Percentiles rank a stretch among this genome's conserved stretches.
Evolutionary conservation across 75 land plant species (phyloP).

Genomic region (Pinus tabuliformis): DNA sequence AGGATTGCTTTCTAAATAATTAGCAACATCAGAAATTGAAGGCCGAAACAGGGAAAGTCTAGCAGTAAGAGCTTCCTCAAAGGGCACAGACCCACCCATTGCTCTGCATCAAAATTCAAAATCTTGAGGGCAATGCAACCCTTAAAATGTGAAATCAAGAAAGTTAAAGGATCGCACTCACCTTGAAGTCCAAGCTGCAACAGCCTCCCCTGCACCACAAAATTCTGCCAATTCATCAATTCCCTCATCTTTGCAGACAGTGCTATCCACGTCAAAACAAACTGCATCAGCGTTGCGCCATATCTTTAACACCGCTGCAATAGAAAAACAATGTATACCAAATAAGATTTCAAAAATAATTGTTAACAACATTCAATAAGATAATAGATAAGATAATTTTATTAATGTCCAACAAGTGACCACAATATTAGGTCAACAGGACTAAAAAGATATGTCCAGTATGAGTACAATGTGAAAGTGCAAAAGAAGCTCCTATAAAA

Average conservation of each 20-base stretch:
- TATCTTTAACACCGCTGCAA: slow-evolving; percentile 64
- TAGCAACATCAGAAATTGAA: slow-evolving; percentile 52
- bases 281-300: slow-evolving; percentile 89
- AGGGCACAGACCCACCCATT: slow-evolving; percentile 90
- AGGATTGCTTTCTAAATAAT: slow-evolving; percentile 71
- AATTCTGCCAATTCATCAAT: slow-evolving; percentile 97
- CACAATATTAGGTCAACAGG: too few relatives aligned
- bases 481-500: too few relatives aligned
- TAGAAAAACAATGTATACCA: slow-evolving; percentile 7
- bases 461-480: too few relatives aligned
- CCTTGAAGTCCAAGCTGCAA: slow-evolving; percentile 97
- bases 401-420: too few relatives aligned
- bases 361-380: background rate
- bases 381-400: too few relatives aligned
- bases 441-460: too few relatives aligned
- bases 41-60: slow-evolving; percentile 85
- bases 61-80: slow-evolving; percentile 89
- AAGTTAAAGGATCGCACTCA: slow-evolving; percentile 11
- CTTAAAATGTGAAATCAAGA: background rate
- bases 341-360: background rate
- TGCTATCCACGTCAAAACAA: slow-evolving; percentile 99
- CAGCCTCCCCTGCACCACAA: slow-evolving; percentile 98
- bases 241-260: slow-evolving; percentile 96
- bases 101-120: slow-evolving; percentile 49
- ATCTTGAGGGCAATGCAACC: background rate